phyloP scores from a whole-genome alignment of 2,329 filamentous ascomycete species.

The Leptographium radiaticola region DNA sequence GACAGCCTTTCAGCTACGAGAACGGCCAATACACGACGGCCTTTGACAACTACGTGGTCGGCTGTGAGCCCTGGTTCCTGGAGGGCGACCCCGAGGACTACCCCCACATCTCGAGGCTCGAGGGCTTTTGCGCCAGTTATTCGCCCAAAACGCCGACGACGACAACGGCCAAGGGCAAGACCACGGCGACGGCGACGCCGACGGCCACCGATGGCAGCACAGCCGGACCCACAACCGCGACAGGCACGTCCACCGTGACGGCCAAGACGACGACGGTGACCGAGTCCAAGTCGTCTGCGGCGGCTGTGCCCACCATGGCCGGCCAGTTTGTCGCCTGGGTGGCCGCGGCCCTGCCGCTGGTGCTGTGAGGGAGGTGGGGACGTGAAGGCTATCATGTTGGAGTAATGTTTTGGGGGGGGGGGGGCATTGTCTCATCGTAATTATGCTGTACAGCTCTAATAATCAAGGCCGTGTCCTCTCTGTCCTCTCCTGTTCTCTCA shows the following conservation, averaged over 20 bases:
- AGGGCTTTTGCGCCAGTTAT: conserved; percentile 10
- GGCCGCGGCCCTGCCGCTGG: conserved; percentile 3
- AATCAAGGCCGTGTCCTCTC: neutral
- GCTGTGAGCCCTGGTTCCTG: conserved; percentile 12
- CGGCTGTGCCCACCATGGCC: neutral
- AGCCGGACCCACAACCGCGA: neutral
- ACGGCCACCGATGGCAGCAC: neutral
- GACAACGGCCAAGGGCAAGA: neutral
- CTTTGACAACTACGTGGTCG: conserved; percentile 13
- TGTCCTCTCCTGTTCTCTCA: neutral
- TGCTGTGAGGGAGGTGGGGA: neutral
- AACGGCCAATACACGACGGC: conserved; percentile 11
- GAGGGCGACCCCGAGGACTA: conserved; percentile 11
- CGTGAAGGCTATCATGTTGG: neutral
- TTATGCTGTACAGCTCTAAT: neutral
- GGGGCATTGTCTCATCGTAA: no score
- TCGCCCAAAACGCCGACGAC: neutral
- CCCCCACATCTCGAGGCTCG: conserved; percentile 6
- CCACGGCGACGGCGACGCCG: neutral
- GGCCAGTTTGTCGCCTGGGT: conserved; percentile 3
- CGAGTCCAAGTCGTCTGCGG: neutral
- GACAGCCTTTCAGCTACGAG: conserved; percentile 8
- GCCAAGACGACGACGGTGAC: neutral
- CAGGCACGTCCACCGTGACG: neutral
- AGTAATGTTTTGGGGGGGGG: neutral